phyloP scores from a whole-genome alignment of 2,329 filamentous ascomycete genomes.

The Ceratocystis cubensis region DNA sequence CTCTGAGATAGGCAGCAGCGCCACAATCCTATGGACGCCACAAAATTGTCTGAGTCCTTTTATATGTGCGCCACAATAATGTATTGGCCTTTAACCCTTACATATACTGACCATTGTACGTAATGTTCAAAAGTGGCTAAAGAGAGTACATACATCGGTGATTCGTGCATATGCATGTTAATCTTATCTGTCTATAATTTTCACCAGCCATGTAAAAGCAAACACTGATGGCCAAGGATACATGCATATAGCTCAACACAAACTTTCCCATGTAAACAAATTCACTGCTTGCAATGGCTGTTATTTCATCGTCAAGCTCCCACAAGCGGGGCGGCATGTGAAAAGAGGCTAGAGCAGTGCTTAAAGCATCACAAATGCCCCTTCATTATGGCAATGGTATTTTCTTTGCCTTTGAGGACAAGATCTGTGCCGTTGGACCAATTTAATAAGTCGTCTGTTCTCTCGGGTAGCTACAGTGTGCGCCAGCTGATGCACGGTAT shows the following conservation, averaged over 20 bases:
- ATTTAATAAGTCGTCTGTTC: conserved; percentile 5
- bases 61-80: neutral
- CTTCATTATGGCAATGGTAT: neutral
- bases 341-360: neutral
- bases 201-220: neutral
- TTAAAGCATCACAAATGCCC: neutral
- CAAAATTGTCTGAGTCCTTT: too few species aligned
- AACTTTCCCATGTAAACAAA: neutral
- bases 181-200: neutral
- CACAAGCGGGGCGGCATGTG: neutral
- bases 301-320: neutral
- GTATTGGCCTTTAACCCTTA: neutral
- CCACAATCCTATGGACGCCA: conserved; percentile 5
- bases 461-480: neutral
- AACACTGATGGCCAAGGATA: neutral
- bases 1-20: conserved; percentile 7
- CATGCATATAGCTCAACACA: neutral
- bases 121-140: conserved; percentile 1
- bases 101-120: neutral
- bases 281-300: neutral
- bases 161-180: neutral
- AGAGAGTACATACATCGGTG: neutral
- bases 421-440: neutral
- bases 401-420: neutral
- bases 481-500: neutral